Evolutionary conservation across 345 rosid genomes (phyloP).

Genomic region (Cardamine resedifolia): DNA sequence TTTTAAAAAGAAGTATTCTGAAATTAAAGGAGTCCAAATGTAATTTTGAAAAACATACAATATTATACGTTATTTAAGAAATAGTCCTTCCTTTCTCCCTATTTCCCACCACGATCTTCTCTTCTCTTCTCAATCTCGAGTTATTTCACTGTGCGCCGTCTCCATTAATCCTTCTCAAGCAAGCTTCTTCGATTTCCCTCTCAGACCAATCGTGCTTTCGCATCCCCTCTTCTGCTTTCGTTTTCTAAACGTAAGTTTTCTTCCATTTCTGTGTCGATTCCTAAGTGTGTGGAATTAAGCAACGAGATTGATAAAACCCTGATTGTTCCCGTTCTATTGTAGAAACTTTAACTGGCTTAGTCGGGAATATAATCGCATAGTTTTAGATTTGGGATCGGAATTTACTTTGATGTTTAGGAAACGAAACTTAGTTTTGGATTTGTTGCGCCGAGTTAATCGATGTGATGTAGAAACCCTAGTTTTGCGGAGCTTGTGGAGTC

Average conservation of each 20-base stretch:
- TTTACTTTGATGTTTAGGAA: conserved; percentile 29
- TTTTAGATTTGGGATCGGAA: neutral
- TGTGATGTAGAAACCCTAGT: conserved; percentile 15
- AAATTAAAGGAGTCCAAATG: neutral
- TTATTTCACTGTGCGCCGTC: neutral
- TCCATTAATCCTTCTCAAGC: neutral
- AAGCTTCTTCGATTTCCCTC: conserved; percentile 17
- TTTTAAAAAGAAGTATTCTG: neutral
- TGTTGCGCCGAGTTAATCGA: conserved; percentile 21
- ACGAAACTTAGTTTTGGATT: conserved; percentile 17
- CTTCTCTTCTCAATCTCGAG: neutral
- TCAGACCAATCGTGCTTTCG: conserved; percentile 6
- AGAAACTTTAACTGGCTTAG: neutral
- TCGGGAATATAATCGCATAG: conserved; percentile 17
- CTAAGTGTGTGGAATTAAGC: neutral
- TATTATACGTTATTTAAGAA: conserved; percentile 16
- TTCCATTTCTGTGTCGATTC: conserved; percentile 23
- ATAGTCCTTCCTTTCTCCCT: conserved; percentile 17
- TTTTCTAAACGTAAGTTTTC: conserved; percentile 24
- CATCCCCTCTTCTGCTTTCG: neutral
- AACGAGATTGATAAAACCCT: neutral
- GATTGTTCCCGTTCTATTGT: neutral
- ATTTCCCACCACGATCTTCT: neutral
- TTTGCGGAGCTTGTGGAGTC: conserved; percentile 8
- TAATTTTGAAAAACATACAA: neutral